Evolutionary conservation across 768 basidiomycete genomes (phyloP).

Genomic region (Leccinum obscurum): DNA sequence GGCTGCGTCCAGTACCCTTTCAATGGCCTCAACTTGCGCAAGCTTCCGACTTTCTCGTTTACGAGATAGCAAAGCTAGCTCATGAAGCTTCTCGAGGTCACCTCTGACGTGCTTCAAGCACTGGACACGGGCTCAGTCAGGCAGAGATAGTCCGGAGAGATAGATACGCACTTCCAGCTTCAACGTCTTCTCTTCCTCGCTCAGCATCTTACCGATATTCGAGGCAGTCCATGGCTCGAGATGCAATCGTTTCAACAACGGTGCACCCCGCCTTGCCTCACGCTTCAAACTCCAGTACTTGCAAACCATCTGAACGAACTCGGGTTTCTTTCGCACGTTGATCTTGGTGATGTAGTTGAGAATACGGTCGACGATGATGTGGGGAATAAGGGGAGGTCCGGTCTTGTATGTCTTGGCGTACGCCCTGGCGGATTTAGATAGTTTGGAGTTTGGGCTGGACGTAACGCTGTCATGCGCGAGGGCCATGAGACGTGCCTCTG

Average conservation of each 20-base stretch:
- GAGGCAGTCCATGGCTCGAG: conserved; percentile 97
- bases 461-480: conserved; percentile 47
- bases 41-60: conserved; percentile 85
- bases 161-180: conserved; percentile 69
- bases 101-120: conserved; percentile 62
- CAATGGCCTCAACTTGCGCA: conserved; percentile 63
- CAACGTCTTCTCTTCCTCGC: conserved; percentile 78
- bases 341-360: conserved; percentile 71
- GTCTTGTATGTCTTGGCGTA: conserved; percentile 91
- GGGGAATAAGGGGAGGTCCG: conserved; percentile 90
- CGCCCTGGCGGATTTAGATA: conserved; percentile 82
- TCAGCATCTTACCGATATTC: conserved; percentile 59
- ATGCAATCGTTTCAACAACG: conserved; percentile 88
- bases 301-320: conserved; percentile 77
- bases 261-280: conserved; percentile 90
- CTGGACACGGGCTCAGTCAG: conserved; percentile 27
- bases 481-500: conserved; percentile 56
- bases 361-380: conserved; percentile 79
- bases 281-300: conserved; percentile 98
- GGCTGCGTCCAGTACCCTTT: conserved; percentile 58
- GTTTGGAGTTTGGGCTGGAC: conserved; percentile 41
- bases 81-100: conserved; percentile 75
- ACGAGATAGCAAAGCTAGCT: conserved; percentile 62
- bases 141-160: background rate
- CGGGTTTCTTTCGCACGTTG: conserved; percentile 68